A percentile compares a stretch with the other conserved stretches of the same genome.
Conservation (phyloP, 108 stramenopile genomes). For the Epithemia pelagica region DNA sequence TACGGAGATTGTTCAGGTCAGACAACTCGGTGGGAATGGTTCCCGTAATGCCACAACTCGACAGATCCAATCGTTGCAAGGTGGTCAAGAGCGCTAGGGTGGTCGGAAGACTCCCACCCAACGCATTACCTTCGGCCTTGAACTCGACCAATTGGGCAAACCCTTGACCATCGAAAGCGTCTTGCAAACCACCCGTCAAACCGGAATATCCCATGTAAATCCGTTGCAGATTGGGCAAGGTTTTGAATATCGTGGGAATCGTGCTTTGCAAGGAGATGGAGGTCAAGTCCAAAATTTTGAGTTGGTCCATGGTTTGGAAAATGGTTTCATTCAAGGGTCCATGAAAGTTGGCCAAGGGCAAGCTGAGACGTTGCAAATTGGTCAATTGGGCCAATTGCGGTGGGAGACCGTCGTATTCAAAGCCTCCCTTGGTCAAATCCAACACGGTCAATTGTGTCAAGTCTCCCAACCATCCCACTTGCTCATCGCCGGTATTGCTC, state of each 20-base stretch:
- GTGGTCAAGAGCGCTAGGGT: conserved; percentile 17
- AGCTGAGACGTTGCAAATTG: background rate
- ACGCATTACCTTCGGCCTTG: background rate
- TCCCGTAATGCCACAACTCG: conserved; percentile 25
- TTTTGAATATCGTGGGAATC: background rate
- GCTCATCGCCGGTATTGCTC: too few relatives aligned
- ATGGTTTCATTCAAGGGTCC: conserved; percentile 1
- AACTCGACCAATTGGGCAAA: background rate
- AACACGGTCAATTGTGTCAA: too few relatives aligned
- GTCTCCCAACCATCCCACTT: too few relatives aligned
- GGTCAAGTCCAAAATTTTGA: background rate
- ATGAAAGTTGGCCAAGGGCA: background rate
- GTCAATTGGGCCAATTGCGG: background rate
- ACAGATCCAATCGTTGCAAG: conserved; percentile 12
- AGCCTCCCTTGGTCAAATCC: too few relatives aligned
- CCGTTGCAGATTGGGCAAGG: background rate
- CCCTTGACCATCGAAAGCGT: background rate
- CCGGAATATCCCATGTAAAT: background rate
- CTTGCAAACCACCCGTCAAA: conserved; percentile 3
- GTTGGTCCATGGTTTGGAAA: background rate
- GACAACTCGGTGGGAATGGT: conserved; percentile 6
- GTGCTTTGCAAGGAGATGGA: background rate
- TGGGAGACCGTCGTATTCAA: conserved; percentile 3
- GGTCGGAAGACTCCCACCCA: conserved; percentile 17
- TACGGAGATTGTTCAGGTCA: background rate